Conservation (phyloP, 306 rosid species). For the Vigna nakashimae region DNA sequence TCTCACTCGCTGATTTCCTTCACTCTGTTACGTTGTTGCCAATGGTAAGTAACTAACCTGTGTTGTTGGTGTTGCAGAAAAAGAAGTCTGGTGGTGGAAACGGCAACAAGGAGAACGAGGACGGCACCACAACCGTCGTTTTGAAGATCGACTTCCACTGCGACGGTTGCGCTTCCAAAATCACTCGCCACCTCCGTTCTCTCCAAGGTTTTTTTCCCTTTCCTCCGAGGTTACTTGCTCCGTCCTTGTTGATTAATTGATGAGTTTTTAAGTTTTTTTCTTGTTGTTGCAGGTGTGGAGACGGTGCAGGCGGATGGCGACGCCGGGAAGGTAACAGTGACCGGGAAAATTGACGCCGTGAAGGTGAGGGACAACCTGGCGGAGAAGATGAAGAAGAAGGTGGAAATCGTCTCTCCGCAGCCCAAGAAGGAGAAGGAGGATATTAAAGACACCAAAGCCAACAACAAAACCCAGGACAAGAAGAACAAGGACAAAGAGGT, state of each 20-base stretch:
- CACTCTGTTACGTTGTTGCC: neutral
- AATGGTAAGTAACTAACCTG: neutral
- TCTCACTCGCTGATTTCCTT: neutral
- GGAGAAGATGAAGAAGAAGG: constrained; percentile 76
- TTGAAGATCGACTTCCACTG: constrained; percentile 78
- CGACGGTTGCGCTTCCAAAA: constrained; percentile 76
- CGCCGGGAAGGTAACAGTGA: constrained; percentile 67
- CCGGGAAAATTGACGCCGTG: constrained; percentile 76
- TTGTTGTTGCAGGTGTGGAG: constrained; percentile 63
- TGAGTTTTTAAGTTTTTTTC: neutral
- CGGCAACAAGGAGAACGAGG: constrained; percentile 41
- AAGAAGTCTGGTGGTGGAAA: constrained; percentile 50
- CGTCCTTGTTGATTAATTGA: neutral
- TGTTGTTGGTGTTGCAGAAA: constrained; percentile 45
- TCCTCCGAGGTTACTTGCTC: neutral
- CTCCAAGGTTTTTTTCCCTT: constrained; percentile 50
- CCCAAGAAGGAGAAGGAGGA: constrained; percentile 48
- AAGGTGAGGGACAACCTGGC: constrained; percentile 63
- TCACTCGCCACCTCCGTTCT: constrained; percentile 45
- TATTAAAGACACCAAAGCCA: neutral
- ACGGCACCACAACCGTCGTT: constrained; percentile 50
- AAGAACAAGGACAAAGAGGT: constrained; percentile 81
- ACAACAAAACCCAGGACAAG: constrained; percentile 19
- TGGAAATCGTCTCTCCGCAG: constrained; percentile 77
- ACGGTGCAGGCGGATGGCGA: constrained; percentile 59